Percentiles rank a stretch among this genome's conserved stretches.
Conservation (phyloP, 1,284 basidiomycete genomes). For the Megacollybia platyphylla region DNA sequence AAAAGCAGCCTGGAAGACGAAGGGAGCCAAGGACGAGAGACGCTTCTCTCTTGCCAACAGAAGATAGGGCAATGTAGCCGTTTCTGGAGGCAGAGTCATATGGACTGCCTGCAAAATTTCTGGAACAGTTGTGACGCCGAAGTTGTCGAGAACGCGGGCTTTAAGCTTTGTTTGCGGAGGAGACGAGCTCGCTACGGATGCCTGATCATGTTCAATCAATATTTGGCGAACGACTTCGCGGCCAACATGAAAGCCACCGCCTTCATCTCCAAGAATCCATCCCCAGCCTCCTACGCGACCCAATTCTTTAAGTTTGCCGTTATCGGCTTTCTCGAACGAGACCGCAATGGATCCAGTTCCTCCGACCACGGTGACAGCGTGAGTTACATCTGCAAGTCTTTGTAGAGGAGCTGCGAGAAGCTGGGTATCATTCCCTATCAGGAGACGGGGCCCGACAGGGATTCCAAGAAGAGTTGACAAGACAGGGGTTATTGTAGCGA, state of each 20-base stretch:
- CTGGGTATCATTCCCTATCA: constrained; percentile 61
- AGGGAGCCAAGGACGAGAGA: constrained; percentile 55
- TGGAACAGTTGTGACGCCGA: constrained; percentile 42
- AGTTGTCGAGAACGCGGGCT: constrained; percentile 33
- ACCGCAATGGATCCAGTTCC: constrained; percentile 65
- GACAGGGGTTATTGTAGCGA: constrained; percentile 34
- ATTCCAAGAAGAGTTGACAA: constrained; percentile 45
- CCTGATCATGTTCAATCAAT: constrained; percentile 39
- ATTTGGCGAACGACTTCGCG: constrained; percentile 59
- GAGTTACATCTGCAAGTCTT: constrained; percentile 38
- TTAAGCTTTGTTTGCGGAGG: constrained; percentile 22
- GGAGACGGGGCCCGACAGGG: constrained; percentile 36
- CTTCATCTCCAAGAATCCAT: constrained; percentile 75
- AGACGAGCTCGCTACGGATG: constrained; percentile 27
- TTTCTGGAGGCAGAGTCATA: constrained; percentile 23
- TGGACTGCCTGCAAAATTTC: constrained; percentile 54
- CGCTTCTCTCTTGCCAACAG: constrained; percentile 52
- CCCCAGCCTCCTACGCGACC: constrained; percentile 71
- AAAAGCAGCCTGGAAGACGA: constrained; percentile 65
- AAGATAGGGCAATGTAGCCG: constrained; percentile 18
- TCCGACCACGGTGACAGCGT: constrained; percentile 53
- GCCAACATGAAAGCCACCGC: constrained; percentile 65
- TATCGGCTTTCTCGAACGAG: constrained; percentile 34
- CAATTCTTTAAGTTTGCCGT: constrained; percentile 35
- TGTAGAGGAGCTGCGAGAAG: constrained; percentile 62